phyloP scores from a whole-genome alignment of 2,329 filamentous ascomycete genomes.

The Xylaria sp. region DNA sequence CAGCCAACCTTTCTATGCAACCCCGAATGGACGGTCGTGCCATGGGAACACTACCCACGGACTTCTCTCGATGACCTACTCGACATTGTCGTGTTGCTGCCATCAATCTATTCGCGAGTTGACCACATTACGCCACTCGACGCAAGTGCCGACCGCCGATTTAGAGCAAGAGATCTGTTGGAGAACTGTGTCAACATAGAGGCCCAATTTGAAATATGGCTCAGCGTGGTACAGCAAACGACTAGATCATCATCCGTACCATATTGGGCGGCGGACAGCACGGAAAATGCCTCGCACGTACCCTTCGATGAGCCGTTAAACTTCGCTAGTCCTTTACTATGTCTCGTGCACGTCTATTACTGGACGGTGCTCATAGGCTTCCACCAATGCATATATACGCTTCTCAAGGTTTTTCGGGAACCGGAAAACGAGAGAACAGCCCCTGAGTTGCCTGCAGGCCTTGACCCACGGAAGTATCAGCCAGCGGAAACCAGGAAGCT shows the following conservation, averaged over 20 bases:
- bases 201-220: constrained; percentile 60
- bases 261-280: constrained; percentile 53
- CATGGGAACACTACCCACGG: constrained; percentile 64
- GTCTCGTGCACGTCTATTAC: constrained; percentile 63
- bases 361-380: constrained; percentile 64
- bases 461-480: constrained; percentile 56
- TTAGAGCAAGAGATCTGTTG: constrained; percentile 61
- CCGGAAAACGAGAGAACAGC: constrained; percentile 55
- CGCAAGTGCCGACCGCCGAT: constrained; percentile 54
- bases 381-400: constrained; percentile 58
- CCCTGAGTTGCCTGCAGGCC: constrained; percentile 52
- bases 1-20: constrained; percentile 62
- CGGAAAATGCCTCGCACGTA: constrained; percentile 45
- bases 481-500: constrained; percentile 55
- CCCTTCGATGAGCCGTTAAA: constrained; percentile 59
- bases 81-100: constrained; percentile 60
- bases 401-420: constrained; percentile 58
- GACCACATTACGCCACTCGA: constrained; percentile 56
- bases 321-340: constrained; percentile 58
- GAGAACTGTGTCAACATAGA: constrained; percentile 60
- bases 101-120: constrained; percentile 57
- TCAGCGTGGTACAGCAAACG: constrained; percentile 44
- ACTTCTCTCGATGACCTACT: constrained; percentile 62
- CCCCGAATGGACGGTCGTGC: constrained; percentile 61
- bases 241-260: constrained; percentile 42